Evolutionary conservation across 1,284 basidiomycete species (phyloP), one percentile per base, ranked within the genome.

Genomic region (Apiotrichum veenhuisii): DNA sequence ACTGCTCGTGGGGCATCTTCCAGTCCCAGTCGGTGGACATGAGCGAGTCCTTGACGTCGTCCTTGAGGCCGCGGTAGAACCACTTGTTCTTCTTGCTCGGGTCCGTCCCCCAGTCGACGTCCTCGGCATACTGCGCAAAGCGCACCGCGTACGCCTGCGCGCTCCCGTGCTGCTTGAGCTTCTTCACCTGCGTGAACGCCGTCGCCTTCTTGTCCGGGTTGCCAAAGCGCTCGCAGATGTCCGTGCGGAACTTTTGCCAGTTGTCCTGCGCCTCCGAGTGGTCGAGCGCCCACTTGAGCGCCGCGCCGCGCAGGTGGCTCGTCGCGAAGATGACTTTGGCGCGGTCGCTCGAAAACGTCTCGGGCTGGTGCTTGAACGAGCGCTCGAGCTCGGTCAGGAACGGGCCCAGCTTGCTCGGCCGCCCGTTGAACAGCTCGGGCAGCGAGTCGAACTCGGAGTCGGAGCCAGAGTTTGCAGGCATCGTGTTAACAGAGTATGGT

Each of bases 51-150:
- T 61, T 61, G 55, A 61, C 40, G 22, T 61, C 55, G 55, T 55
- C 52, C 42, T 48, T 49, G 52, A 61, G 55, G 26, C 55, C 59
- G 55, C 55, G 53, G 55, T 57, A 61, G 55, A 57, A 61, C 59
- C 55, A 57, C 53, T 57, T 57, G 59, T 57, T 61, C 53, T 58
- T 55, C 41, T 54, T 25, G 48, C 34, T 43, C 36, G 52, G 25
- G 25, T 56, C 58, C 7, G 22, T n/a, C 14, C 37, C 49, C 52
- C 52, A 53, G 5, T 53, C 45, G 52, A 38, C 34, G 44, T 53
- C 52, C n/a, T 10, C 26, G 14, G 59, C 52, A 23, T 61, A 61
- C 44, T 26, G 22, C 20, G 25, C 41, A 38, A 57, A 61, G 47
- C 55, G 58, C 18, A 40, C 42, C n/a, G 48, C 37, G 52, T 60